Evolutionary conservation across 352 stramenopile genomes (phyloP), one percentile per base, ranked within the genome.

Genomic region (Globisporangium cederbergense): DNA sequence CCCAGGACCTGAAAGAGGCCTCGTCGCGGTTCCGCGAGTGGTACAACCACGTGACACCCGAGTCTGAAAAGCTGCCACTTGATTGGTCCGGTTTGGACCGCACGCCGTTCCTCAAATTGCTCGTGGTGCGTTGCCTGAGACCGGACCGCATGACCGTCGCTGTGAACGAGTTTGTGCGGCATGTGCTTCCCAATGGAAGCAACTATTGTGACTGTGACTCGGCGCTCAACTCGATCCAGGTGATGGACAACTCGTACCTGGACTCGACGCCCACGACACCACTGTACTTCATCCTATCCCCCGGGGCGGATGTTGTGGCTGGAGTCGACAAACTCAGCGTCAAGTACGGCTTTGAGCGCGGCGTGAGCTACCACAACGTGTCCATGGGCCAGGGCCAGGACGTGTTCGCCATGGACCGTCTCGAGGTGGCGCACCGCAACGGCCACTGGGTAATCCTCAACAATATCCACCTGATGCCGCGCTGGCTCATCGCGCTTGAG

Each of bases 401-500:
- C 66, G 81, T 98, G 45, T 94, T 97, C 43, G 97, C 97, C 1
- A 98, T 98, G 94, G 86, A 96, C 67, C 95, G 92, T 9, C 84
- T 99, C 10, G 93, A 98, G 64, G 90, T 95, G 20, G 96, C 93
- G 11, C 95, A 98, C 67, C 88, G 91, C 40, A 98, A 98, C 58
- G 96, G 96, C 22, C 92, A 99, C 74, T 99, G 96, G 96, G 96
- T 99, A 9, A 98, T 99, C 61, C 81, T 99, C 40, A 98, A 98
- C 74, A 99, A 99, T 72, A 97, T 99, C 55, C 96, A 99, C 67
- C 75, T 99, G 49, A 99, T 99, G 96, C 95, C 96, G 8, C 90
- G 91, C 14, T 99, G 96, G 96, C 77, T 98, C 36, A 76, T 97
- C 45, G 88, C 97, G 60, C 91, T 99, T 4, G 96, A 99, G 79